Percentiles rank a stretch among this genome's conserved stretches.
Evolutionary conservation across 352 stramenopile genomes (phyloP).

Genomic region (Globisporangium mamillatum): DNA sequence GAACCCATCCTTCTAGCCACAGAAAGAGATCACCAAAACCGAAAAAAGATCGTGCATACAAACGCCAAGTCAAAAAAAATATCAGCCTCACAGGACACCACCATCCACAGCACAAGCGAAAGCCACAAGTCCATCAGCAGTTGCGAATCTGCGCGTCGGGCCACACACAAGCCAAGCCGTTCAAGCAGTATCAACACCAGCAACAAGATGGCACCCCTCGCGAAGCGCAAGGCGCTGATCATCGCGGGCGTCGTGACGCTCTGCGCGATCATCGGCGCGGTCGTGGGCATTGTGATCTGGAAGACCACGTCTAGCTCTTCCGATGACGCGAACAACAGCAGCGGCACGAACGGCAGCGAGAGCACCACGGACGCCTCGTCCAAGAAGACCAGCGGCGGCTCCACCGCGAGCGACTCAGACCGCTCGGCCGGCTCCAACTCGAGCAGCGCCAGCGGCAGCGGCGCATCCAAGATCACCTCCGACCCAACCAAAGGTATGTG

Average conservation of each 20-base stretch:
- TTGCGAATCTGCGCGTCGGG: constrained; percentile 14
- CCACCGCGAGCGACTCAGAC: constrained; percentile 15
- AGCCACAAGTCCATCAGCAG: neutral
- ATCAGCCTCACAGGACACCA: neutral
- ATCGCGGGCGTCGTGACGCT: constrained; percentile 38
- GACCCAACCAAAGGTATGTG: constrained; percentile 43
- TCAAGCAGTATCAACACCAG: constrained; percentile 5
- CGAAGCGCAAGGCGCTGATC: constrained; percentile 41
- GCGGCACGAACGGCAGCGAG: constrained; percentile 20
- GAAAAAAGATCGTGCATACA: neutral
- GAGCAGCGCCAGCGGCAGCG: constrained; percentile 19
- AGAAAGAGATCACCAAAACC: constrained; percentile 4
- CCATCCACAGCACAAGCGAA: neutral
- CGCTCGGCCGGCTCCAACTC: constrained; percentile 19
- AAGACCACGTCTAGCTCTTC: constrained; percentile 31
- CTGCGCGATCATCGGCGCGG: constrained; percentile 40
- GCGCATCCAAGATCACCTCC: constrained; percentile 33
- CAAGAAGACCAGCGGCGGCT: constrained; percentile 7
- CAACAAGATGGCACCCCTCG: constrained; percentile 9
- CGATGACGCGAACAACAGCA: constrained; percentile 18
- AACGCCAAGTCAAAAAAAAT: constrained; percentile 9
- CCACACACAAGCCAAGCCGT: neutral
- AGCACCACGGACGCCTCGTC: neutral
- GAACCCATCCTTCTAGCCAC: neutral
- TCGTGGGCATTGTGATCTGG: constrained; percentile 43